Evolutionary conservation across 805 yeast species (phyloP), one percentile per base, ranked within the genome.

Genomic region (Saccharomycopsis vini): DNA sequence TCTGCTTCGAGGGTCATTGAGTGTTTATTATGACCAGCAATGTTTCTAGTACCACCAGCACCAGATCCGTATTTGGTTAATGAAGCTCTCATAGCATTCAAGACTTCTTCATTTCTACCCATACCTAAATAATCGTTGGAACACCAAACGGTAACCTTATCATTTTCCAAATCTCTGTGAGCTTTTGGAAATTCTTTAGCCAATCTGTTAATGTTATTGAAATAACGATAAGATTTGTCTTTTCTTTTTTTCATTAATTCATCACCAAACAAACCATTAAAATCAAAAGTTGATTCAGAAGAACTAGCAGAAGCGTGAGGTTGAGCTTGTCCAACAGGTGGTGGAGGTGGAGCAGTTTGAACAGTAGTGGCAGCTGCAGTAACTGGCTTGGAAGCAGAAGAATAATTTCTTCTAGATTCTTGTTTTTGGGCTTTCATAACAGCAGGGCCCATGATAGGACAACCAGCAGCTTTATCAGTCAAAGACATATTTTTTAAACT

Each of bases 11-110:
- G 73, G 53, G 71, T 72, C 58, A 92, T 77, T n/a, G 97, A 95
- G 56, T 83, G 90, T 47, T 68, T 63, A 63, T 92, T 92, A 63
- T 92, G 98, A 50, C 99, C 99, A 2, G 99, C 98, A 62, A 92
- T 92, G 67, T 92, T 92, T 59, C 99, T 76, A 39, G 99, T 92
- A 54, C 99, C 99, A 59, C 99, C 99, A 6, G 99, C 95, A 56
- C 99, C 99, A 3, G 95, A 83, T 56, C 99, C 99, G 61, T 92
- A 92, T 67, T 75, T 78, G 55, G 82, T 83, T 62, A 92, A 72
- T 15, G 95, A 79, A 39, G 69, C 61, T 54, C 81, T 81, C 90
- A 90, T 92, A 44, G 77, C 78, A 15, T 74, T 66, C 47, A 87
- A 66, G 36, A 90, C 90, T 50, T 72, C 67, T 50, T 72, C 73